These are phyloP conservation scores for Sphaerulina musiva DNA, from an alignment of 2,329 filamentous ascomycete genomes.

Conservation along the genomic window DNA sequence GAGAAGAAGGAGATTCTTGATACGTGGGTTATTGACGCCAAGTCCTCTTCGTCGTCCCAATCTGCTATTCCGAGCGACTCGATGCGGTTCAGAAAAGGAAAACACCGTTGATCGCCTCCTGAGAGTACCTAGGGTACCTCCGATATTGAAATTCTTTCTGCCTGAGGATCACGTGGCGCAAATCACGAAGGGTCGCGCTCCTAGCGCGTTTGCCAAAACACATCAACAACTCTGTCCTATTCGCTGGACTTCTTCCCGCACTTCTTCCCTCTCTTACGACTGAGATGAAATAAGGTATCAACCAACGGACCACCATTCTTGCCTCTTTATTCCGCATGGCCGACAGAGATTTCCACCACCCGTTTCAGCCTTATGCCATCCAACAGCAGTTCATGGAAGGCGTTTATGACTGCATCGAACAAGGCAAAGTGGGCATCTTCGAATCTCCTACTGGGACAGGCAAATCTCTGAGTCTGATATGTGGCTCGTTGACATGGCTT, in stretches of 20 bases:
- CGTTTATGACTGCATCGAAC: slow-evolving; percentile 70
- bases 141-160: neutral
- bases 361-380: slow-evolving; percentile 79
- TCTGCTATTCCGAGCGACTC: slow-evolving; percentile 18
- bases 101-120: slow-evolving; percentile 35
- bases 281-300: neutral
- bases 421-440: slow-evolving; percentile 77
- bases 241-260: neutral
- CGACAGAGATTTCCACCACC: slow-evolving; percentile 67
- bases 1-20: slow-evolving; percentile 65
- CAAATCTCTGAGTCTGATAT: slow-evolving; percentile 88
- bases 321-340: slow-evolving; percentile 15
- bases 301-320: neutral
- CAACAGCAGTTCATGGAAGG: slow-evolving; percentile 82
- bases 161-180: neutral
- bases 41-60: slow-evolving; percentile 16
- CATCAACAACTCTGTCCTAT: neutral
- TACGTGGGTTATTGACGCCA: slow-evolving; percentile 56
- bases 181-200: slow-evolving; percentile 19
- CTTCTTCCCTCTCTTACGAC: neutral
- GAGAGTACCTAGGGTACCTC: neutral
- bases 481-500: slow-evolving; percentile 84
- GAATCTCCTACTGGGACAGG: slow-evolving; percentile 85
- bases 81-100: slow-evolving; percentile 41
- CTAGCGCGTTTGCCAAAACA: slow-evolving; percentile 20